phyloP scores from a whole-genome alignment of 352 stramenopile genomes.

The Pythium angustatum region DNA sequence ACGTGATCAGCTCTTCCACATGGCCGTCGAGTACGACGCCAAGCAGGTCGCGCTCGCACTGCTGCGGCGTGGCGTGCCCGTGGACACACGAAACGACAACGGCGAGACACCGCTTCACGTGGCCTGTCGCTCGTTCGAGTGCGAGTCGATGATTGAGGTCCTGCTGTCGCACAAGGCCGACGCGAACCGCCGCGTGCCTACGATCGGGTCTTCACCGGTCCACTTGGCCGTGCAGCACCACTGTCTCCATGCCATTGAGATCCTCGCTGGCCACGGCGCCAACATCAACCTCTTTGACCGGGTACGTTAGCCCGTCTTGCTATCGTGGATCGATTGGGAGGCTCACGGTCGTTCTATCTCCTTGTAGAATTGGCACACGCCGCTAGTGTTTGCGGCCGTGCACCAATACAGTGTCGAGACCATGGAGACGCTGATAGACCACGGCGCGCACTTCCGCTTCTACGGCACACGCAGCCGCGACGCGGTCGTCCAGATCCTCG shows the following conservation, averaged over 20 bases:
- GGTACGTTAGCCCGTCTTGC: conserved; percentile 17
- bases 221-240: conserved; percentile 26
- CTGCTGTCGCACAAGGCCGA: conserved; percentile 17
- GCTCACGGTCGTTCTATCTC: background rate
- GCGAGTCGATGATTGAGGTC: conserved; percentile 13
- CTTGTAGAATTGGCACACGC: conserved; percentile 19
- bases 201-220: conserved; percentile 16
- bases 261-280: conserved; percentile 11
- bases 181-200: conserved; percentile 8
- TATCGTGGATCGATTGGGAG: background rate
- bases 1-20: conserved; percentile 23
- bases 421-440: conserved; percentile 25
- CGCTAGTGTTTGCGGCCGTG: conserved; percentile 19
- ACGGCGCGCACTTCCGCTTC: conserved; percentile 26
- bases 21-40: conserved; percentile 25
- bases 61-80: conserved; percentile 13
- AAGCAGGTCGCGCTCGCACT: conserved; percentile 3
- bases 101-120: conserved; percentile 27
- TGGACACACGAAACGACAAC: conserved; percentile 13
- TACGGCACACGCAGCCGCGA: background rate
- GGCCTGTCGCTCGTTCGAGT: conserved; percentile 17
- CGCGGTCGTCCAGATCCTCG: conserved; percentile 19
- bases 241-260: conserved; percentile 13
- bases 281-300: conserved; percentile 29
- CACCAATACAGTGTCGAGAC: conserved; percentile 17